Percentiles rank a stretch among this genome's conserved stretches.
Conservation (phyloP, 768 basidiomycete genomes). For the Russula compacta region DNA sequence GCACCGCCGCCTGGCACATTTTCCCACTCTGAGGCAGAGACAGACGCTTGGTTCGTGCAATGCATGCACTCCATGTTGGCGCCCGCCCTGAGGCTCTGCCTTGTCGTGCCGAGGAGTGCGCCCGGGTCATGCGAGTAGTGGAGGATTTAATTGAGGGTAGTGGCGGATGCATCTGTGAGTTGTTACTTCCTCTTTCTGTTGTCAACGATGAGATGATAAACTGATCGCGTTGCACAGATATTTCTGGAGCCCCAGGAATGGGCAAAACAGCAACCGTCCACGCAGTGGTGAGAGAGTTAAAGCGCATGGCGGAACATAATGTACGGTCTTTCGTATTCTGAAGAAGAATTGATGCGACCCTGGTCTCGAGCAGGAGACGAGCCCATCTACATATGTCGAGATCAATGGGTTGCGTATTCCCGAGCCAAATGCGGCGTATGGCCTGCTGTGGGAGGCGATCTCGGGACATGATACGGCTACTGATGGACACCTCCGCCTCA, state of each 20-base stretch:
- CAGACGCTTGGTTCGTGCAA: constrained; percentile 69
- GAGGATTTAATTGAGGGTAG: constrained; percentile 84
- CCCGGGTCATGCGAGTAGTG: constrained; percentile 61
- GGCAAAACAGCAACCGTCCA: constrained; percentile 98
- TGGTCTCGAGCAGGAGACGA: constrained; percentile 57
- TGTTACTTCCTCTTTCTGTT: background rate
- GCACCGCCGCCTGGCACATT: too few species aligned
- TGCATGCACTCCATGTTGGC: constrained; percentile 89
- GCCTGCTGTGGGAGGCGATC: constrained; percentile 87
- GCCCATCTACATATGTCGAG: constrained; percentile 93
- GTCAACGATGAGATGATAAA: background rate
- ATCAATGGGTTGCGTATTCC: constrained; percentile 94
- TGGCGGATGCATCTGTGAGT: constrained; percentile 91
- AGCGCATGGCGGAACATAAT: constrained; percentile 74
- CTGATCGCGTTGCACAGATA: constrained; percentile 45
- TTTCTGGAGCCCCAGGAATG: constrained; percentile 97
- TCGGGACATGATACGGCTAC: constrained; percentile 61
- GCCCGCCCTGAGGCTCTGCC: constrained; percentile 84
- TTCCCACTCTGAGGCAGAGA: constrained; percentile 28
- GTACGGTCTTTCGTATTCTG: constrained; percentile 34
- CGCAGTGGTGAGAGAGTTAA: constrained; percentile 81
- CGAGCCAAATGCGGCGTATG: constrained; percentile 88
- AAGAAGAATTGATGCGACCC: background rate
- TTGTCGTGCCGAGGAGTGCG: constrained; percentile 82
- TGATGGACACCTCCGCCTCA: constrained; percentile 56